phyloP scores from a whole-genome alignment of 1,284 basidiomycete species.

The Ustilago shanxiensis region DNA sequence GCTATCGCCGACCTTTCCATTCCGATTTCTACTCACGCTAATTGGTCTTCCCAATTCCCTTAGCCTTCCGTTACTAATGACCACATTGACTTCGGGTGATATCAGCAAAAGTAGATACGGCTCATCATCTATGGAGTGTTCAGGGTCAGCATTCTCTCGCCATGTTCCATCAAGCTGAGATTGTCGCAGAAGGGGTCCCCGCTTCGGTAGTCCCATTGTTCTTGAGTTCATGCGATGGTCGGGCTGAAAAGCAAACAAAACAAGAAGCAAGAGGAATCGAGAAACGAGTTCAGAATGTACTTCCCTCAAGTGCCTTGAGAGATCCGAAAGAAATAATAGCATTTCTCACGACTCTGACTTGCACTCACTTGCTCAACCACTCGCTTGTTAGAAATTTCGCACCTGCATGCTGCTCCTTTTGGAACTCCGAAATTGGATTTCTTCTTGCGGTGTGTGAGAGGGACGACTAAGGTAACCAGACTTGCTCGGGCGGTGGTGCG shows the following conservation, averaged over 20 bases:
- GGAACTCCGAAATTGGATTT: conserved; percentile 9
- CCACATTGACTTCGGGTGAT: neutral
- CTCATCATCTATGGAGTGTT: neutral
- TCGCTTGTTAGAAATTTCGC: conserved; percentile 1
- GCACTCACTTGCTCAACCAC: neutral
- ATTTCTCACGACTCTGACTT: neutral
- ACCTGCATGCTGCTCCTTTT: neutral
- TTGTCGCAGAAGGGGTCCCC: neutral
- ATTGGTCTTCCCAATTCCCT: neutral
- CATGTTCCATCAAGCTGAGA: neutral
- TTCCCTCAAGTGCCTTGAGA: no score
- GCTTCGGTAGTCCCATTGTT: neutral
- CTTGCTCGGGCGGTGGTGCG: neutral
- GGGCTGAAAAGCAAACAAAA: neutral
- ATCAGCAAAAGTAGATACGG: neutral
- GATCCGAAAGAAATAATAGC: neutral
- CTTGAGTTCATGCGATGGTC: neutral
- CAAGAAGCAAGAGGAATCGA: neutral
- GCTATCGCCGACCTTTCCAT: neutral
- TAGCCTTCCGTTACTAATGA: no score
- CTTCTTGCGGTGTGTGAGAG: no score
- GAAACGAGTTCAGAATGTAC: no score
- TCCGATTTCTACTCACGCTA: neutral
- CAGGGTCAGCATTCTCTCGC: neutral
- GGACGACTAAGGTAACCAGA: no score